A percentile compares a stretch with the other conserved stretches of the same genome.
Evolutionary conservation across 345 rosid species (phyloP).

Genomic region (Ricinus communis): DNA sequence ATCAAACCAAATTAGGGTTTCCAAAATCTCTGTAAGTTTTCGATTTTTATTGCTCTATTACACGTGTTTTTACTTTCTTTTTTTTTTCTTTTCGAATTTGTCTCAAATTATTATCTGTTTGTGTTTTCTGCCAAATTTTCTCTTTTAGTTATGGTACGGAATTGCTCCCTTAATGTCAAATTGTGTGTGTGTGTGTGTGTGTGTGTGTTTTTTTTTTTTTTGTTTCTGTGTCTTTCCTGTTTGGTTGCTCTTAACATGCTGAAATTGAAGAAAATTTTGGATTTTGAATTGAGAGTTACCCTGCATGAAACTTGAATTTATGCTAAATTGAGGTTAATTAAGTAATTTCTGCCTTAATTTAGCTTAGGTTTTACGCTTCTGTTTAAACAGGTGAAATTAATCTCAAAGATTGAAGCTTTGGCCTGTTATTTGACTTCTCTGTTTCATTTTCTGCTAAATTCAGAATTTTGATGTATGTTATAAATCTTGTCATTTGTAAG

Average conservation of each 20-base stretch:
- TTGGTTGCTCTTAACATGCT: conserved; percentile 20
- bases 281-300: conserved; percentile 3
- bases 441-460: not conserved
- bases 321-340: conserved; percentile 5
- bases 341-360: not conserved
- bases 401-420: not conserved
- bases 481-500: not conserved
- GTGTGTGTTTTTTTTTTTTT: not conserved
- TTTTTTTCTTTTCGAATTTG: not conserved
- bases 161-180: too few relatives aligned
- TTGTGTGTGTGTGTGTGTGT: conserved; percentile 5
- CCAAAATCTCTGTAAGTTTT: conserved; percentile 27
- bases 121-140: not conserved
- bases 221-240: conserved; percentile 5
- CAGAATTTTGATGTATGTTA: not conserved
- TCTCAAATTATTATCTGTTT: not conserved
- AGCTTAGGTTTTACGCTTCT: not conserved
- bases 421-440: not conserved
- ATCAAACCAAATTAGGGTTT: conserved; percentile 12
- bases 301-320: not conserved
- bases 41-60: not conserved
- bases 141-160: not conserved
- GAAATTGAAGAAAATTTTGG: conserved; percentile 9
- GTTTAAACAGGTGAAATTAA: not conserved
- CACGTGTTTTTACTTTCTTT: not conserved